These are phyloP conservation scores for Rhododendron molle DNA, from an alignment of 148 eudicot species.

Conservation along the genomic window DNA sequence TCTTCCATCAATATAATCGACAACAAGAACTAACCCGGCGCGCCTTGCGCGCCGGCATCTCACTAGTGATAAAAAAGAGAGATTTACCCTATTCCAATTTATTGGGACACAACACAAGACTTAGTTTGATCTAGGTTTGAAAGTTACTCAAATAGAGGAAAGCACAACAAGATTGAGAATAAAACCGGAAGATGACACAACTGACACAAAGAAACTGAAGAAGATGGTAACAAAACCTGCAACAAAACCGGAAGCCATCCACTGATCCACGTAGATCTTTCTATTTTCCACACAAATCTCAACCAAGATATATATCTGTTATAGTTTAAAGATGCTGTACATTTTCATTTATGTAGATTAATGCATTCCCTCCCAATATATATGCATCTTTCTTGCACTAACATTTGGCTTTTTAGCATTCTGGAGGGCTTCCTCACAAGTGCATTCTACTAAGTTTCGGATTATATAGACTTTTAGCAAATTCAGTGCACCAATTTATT, in stretches of 20 bases:
- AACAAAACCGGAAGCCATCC: neutral
- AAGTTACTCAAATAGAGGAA: neutral
- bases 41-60: too few species aligned
- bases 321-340: neutral
- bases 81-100: neutral
- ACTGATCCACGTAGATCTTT: neutral
- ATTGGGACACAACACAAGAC: neutral
- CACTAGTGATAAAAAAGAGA: neutral
- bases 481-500: neutral
- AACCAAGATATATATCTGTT: neutral
- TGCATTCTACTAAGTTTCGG: neutral
- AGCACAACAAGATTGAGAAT: neutral
- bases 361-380: neutral
- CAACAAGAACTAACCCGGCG: too few species aligned
- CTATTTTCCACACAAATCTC: neutral
- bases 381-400: neutral
- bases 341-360: neutral
- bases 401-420: neutral
- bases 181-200: neutral
- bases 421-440: neutral
- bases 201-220: neutral
- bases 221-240: neutral
- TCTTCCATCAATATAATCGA: too few species aligned
- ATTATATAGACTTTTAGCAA: neutral
- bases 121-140: neutral